Evolutionary conservation across 2,329 filamentous ascomycete species (phyloP).

Genomic region (Cladosporium sp.): DNA sequence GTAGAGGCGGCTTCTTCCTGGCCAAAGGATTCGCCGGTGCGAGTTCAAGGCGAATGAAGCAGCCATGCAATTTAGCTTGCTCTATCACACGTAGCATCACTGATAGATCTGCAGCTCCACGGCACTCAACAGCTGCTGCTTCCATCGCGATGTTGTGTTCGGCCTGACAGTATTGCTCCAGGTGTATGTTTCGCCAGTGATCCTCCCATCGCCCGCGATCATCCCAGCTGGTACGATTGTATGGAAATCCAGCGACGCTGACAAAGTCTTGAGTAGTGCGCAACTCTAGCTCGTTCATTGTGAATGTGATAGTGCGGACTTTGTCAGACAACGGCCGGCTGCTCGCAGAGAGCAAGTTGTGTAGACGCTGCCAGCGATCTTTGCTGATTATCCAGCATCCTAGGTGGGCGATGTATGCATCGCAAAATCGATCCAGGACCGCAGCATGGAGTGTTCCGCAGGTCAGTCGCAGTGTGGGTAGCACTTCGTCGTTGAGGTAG

Average conservation of each 20-base stretch:
- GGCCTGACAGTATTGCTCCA: background rate
- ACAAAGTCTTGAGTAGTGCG: background rate
- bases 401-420: background rate
- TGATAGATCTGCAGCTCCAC: background rate
- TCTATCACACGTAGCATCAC: background rate
- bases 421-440: background rate
- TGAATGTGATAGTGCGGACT: background rate
- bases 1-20: background rate
- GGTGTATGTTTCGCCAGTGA: background rate
- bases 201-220: background rate
- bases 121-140: background rate
- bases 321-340: background rate
- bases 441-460: background rate
- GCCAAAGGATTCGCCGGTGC: background rate
- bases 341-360: background rate
- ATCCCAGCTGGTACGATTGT: background rate
- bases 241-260: background rate
- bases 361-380: background rate
- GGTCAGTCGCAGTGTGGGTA: background rate
- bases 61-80: background rate
- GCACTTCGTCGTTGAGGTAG: background rate
- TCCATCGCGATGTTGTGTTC: background rate
- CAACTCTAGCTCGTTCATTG: background rate
- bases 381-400: slow-evolving; percentile 3
- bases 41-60: background rate